Conservation (phyloP, 1,284 basidiomycete species). For the Schizophyllum amplum region DNA sequence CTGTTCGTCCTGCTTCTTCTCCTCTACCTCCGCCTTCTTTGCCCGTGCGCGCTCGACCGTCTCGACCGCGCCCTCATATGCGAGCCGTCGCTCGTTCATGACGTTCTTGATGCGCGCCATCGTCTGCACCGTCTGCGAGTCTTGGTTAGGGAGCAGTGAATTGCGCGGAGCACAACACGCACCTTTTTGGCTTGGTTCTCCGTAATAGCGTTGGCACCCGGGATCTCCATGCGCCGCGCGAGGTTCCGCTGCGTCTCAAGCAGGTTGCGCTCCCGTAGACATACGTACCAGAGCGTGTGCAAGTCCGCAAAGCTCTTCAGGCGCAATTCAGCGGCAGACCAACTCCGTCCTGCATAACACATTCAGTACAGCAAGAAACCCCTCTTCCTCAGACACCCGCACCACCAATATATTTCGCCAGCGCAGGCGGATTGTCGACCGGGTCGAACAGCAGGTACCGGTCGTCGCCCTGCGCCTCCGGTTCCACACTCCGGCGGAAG, state of each 20-base stretch:
- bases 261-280: slow-evolving; percentile 82
- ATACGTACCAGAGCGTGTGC: slow-evolving; percentile 89
- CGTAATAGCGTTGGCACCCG: slow-evolving; percentile 17
- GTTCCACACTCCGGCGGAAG: slow-evolving; percentile 48
- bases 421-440: slow-evolving; percentile 24
- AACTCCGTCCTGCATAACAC: slow-evolving; percentile 63
- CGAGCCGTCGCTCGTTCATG: slow-evolving; percentile 85
- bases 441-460: slow-evolving; percentile 42
- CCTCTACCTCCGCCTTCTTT: slow-evolving; percentile 18
- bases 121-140: slow-evolving; percentile 44
- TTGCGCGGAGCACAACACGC: slow-evolving; percentile 3
- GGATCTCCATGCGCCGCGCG: background rate
- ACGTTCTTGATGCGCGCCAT: slow-evolving; percentile 96
- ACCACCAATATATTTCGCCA: slow-evolving; percentile 26
- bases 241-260: slow-evolving; percentile 75
- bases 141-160: slow-evolving; percentile 4
- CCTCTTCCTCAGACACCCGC: slow-evolving; percentile 5
- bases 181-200: slow-evolving; percentile 33
- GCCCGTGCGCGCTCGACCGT: slow-evolving; percentile 27
- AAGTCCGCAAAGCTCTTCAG: slow-evolving; percentile 87
- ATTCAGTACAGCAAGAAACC: slow-evolving; percentile 1
- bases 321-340: slow-evolving; percentile 80
- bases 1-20: background rate
- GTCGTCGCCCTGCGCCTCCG: slow-evolving; percentile 27
- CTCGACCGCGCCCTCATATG: slow-evolving; percentile 60